Evolutionary conservation across 345 rosid species (phyloP).

Genomic region (Corymbia maculata): DNA sequence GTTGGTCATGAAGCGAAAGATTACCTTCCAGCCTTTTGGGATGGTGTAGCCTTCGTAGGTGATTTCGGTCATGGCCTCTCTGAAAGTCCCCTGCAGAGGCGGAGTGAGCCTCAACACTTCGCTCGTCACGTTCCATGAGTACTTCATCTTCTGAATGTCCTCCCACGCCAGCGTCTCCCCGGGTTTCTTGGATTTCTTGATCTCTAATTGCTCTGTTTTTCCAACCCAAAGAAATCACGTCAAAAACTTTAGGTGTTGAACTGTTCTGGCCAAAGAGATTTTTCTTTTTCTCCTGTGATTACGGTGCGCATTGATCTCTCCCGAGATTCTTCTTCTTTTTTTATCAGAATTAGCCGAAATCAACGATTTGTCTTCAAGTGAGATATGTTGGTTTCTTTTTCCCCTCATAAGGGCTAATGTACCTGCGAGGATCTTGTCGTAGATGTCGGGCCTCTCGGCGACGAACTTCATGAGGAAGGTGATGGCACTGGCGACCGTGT

Average conservation of each 20-base stretch:
- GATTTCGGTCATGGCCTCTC: slow-evolving; percentile 28
- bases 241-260: not conserved
- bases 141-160: slow-evolving; percentile 40
- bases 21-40: slow-evolving; percentile 48
- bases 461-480: slow-evolving; percentile 46
- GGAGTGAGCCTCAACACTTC: slow-evolving; percentile 43
- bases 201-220: slow-evolving; percentile 25
- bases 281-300: not conserved
- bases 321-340: not conserved
- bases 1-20: not conserved
- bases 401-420: not conserved
- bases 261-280: not conserved
- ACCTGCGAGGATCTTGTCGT: slow-evolving; percentile 23
- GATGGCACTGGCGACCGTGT: slow-evolving; percentile 32
- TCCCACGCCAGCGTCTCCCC: slow-evolving; percentile 27
- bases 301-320: not conserved
- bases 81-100: slow-evolving; percentile 38
- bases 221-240: not conserved
- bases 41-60: slow-evolving; percentile 31
- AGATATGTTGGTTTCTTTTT: not conserved
- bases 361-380: not conserved
- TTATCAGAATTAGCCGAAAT: not conserved
- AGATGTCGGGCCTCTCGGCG: slow-evolving; percentile 33
- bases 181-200: not conserved
- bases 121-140: slow-evolving; percentile 24